phyloP scores from a whole-genome alignment of 352 stramenopile genomes.

The Thraustochytrium sp. region DNA sequence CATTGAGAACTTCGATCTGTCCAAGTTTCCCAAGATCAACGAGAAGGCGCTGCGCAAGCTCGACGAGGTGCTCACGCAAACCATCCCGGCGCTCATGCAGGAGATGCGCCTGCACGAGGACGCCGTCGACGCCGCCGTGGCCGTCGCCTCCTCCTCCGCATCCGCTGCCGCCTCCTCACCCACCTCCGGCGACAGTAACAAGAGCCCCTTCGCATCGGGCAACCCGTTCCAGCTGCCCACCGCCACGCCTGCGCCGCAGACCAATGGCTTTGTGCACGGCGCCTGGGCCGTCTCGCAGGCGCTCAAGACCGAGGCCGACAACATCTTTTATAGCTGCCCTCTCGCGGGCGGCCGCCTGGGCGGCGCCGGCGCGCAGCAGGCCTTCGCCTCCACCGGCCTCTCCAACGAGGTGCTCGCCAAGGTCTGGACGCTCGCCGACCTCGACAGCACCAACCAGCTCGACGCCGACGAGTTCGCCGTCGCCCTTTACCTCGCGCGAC shows the following conservation, averaged over 20 bases:
- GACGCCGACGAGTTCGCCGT: conserved; percentile 81
- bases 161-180: no score
- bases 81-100: conserved; percentile 76
- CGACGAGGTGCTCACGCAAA: conserved; percentile 72
- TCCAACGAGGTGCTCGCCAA: conserved; percentile 66
- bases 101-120: conserved; percentile 63
- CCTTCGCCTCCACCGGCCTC: conserved; percentile 70
- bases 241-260: conserved; percentile 31
- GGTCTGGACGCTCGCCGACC: conserved; percentile 81
- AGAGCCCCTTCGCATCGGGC: neutral
- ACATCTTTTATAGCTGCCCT: conserved; percentile 65
- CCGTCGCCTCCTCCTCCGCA: no score
- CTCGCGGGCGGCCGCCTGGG: conserved; percentile 52
- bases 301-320: conserved; percentile 68
- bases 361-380: conserved; percentile 61
- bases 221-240: neutral
- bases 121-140: neutral
- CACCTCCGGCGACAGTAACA: no score
- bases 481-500: conserved; percentile 73
- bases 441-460: conserved; percentile 75
- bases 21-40: conserved; percentile 76
- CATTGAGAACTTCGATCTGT: conserved; percentile 75
- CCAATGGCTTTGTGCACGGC: conserved; percentile 47
- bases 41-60: conserved; percentile 73
- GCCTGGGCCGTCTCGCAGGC: conserved; percentile 64